Conservation (phyloP, 2,329 filamentous ascomycete genomes). For the Dendrostoma leiphaemia region DNA sequence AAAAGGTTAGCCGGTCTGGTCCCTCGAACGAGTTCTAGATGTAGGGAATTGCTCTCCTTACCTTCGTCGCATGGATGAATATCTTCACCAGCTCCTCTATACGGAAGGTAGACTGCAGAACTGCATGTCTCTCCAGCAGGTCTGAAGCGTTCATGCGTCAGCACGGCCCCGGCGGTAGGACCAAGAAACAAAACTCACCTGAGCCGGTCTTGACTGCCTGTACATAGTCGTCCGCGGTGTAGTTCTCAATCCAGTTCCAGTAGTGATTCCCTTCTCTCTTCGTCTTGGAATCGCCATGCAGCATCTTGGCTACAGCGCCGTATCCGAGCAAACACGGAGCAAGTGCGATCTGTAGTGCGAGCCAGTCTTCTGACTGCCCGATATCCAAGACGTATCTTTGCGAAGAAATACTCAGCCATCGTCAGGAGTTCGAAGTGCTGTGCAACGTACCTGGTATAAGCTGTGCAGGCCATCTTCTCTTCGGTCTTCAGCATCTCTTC, state of each 20-base stretch:
- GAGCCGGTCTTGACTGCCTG: constrained; percentile 69
- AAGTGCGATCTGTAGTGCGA: constrained; percentile 80
- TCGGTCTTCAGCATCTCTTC: constrained; percentile 70
- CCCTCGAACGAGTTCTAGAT: too few species aligned
- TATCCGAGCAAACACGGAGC: constrained; percentile 91
- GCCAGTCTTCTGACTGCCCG: constrained; percentile 82
- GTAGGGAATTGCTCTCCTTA: too few species aligned
- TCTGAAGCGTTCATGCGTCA: constrained; percentile 39
- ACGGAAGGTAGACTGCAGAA: constrained; percentile 68
- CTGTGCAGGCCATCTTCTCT: constrained; percentile 52
- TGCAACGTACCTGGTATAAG: constrained; percentile 36
- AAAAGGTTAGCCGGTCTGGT: constrained; percentile 27
- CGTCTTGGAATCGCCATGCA: constrained; percentile 63
- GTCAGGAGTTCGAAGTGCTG: constrained; percentile 62
- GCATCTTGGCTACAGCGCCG: constrained; percentile 70
- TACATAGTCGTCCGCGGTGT: constrained; percentile 76
- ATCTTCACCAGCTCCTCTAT: constrained; percentile 82
- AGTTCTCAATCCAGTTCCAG: constrained; percentile 90
- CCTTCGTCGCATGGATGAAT: constrained; percentile 84
- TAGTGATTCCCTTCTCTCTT: constrained; percentile 68
- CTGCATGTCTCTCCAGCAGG: constrained; percentile 72
- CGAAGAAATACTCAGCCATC: not conserved
- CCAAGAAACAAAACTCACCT: constrained; percentile 45
- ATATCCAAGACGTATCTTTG: constrained; percentile 79
- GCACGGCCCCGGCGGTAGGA: not conserved